phyloP scores from a whole-genome alignment of 345 rosid genomes.

The Boechera stricta region DNA sequence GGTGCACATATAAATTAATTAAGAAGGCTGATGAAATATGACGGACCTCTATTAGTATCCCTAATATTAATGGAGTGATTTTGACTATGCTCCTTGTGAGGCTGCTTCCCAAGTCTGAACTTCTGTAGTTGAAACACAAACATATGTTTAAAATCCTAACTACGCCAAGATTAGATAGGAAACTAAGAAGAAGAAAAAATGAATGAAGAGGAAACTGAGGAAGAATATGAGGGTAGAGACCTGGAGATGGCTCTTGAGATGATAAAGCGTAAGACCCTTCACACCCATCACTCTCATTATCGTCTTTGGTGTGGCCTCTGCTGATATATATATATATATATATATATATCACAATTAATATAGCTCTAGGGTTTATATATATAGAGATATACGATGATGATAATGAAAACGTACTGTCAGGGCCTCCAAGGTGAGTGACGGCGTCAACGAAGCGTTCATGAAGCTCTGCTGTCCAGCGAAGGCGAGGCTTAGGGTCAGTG shows the following conservation, averaged over 20 bases:
- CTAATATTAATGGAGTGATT: constrained; percentile 63
- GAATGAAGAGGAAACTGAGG: constrained; percentile 7
- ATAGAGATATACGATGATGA: neutral
- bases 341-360: neutral
- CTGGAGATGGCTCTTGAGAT: constrained; percentile 94
- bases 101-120: constrained; percentile 86
- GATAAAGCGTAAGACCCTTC: constrained; percentile 89
- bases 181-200: neutral
- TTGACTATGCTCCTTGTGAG: constrained; percentile 66
- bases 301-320: constrained; percentile 98
- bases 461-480: constrained; percentile 90
- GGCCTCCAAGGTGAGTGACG: constrained; percentile 86
- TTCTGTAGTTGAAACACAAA: constrained; percentile 56
- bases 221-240: constrained; percentile 44
- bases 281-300: constrained; percentile 94
- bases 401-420: constrained; percentile 60
- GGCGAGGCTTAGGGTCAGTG: constrained; percentile 92
- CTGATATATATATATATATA: constrained; percentile 1
- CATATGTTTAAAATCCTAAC: neutral
- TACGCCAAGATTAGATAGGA: neutral
- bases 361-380: neutral
- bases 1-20: neutral
- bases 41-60: constrained; percentile 71
- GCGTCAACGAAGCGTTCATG: constrained; percentile 93
- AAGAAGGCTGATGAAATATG: constrained; percentile 40